These are phyloP conservation scores for Trichocladium uniseriatum DNA, from an alignment of 495 filamentous ascomycete species.

Conservation along the genomic window DNA sequence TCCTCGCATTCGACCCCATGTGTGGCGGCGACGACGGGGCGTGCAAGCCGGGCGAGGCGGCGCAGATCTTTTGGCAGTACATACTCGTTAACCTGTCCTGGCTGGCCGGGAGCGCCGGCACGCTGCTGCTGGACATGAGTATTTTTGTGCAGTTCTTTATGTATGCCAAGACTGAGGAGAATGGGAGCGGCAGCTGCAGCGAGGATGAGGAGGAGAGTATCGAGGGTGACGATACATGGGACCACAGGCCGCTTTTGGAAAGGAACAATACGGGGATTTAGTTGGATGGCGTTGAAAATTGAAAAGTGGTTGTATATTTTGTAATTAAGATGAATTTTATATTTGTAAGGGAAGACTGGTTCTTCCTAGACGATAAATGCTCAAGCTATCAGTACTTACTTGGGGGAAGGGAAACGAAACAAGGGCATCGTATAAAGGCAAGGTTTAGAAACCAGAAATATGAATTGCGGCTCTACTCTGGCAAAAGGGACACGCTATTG, in stretches of 20 bases:
- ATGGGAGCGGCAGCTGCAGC: conserved; percentile 9
- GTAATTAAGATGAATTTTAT: no score
- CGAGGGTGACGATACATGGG: conserved; percentile 15
- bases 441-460: no score
- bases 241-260: conserved; percentile 32
- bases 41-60: conserved; percentile 48
- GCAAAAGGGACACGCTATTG: no score
- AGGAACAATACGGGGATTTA: conserved; percentile 14
- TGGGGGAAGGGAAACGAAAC: no score
- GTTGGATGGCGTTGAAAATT: conserved; percentile 4
- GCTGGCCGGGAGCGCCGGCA: conserved; percentile 83
- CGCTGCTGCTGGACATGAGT: conserved; percentile 66
- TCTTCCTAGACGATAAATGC: no score
- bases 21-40: conserved; percentile 34
- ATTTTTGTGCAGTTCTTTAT: conserved; percentile 93
- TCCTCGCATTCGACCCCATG: conserved; percentile 72
- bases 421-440: no score
- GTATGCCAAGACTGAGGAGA: conserved; percentile 44
- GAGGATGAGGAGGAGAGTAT: conserved; percentile 20
- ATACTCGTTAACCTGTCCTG: conserved; percentile 81
- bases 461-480: no score
- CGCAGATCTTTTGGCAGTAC: conserved; percentile 60
- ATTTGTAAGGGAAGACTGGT: no score
- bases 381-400: no score
- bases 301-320: no score